A percentile compares a stretch with the other conserved stretches of the same genome.
Evolutionary conservation across 345 rosid genomes (phyloP).

Genomic region (Aegle marmelos): DNA sequence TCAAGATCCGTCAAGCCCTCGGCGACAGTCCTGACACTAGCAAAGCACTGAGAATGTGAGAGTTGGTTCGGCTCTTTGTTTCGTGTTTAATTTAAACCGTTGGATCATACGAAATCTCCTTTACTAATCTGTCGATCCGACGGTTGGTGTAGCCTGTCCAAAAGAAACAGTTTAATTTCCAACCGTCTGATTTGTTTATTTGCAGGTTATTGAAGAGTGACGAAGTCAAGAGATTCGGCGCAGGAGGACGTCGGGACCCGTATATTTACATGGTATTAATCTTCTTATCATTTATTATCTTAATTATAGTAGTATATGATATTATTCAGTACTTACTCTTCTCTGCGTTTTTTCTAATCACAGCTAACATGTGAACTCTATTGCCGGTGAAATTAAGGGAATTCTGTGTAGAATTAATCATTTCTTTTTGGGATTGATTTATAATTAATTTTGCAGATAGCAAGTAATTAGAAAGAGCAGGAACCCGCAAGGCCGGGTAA

Average conservation of each 20-base stretch:
- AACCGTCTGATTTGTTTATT: background rate
- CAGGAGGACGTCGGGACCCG: constrained; percentile 78
- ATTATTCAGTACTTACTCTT: too few species aligned
- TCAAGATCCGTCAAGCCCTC: constrained; percentile 61
- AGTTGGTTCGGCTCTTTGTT: background rate
- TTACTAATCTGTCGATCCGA: background rate
- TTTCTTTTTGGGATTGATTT: background rate
- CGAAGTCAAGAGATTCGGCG: constrained; percentile 70
- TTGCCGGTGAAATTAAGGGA: background rate
- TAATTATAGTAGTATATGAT: too few species aligned
- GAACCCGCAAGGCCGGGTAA: background rate
- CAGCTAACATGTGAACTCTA: too few species aligned
- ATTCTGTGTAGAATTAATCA: background rate
- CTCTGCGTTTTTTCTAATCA: too few species aligned
- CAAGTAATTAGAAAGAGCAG: constrained; percentile 15
- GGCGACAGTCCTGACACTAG: constrained; percentile 98
- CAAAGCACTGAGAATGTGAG: constrained; percentile 89
- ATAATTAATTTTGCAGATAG: constrained; percentile 25
- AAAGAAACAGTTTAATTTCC: background rate
- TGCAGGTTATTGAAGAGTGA: constrained; percentile 62
- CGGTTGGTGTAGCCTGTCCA: background rate
- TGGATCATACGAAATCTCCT: background rate
- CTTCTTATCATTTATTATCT: background rate
- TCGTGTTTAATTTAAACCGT: background rate
- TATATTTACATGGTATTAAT: constrained; percentile 69